Percentiles rank a stretch among this genome's conserved stretches.
These are phyloP conservation scores for Myxozyma geophila DNA, from an alignment of 805 yeast genomes.

Conservation along the genomic window DNA sequence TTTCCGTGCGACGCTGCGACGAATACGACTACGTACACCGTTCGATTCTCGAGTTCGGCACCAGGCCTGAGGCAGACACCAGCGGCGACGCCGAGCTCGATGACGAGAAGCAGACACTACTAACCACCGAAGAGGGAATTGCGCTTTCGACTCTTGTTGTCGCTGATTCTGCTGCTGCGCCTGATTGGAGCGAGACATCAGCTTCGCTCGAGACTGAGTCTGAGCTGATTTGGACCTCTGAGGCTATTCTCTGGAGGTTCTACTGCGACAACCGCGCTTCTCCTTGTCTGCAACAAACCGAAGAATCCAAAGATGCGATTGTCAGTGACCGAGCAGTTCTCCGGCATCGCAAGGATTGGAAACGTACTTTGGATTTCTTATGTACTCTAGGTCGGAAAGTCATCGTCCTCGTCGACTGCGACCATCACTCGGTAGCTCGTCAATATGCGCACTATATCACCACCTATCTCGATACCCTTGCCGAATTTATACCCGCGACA, in stretches of 20 bases:
- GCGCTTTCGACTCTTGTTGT: neutral
- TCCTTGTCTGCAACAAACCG: neutral
- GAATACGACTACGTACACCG: too few species aligned
- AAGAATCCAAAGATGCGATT: neutral
- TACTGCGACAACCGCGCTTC: too few species aligned
- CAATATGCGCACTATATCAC: constrained; percentile 2
- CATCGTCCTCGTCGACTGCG: constrained; percentile 6
- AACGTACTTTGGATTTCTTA: neutral
- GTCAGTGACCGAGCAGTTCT: neutral
- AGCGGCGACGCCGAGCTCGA: too few species aligned
- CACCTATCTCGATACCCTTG: constrained; percentile 1
- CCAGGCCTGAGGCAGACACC: too few species aligned
- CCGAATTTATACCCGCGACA: neutral
- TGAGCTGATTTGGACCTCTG: too few species aligned
- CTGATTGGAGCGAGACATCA: too few species aligned
- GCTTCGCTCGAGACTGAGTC: too few species aligned
- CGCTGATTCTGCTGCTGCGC: neutral
- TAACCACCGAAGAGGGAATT: too few species aligned
- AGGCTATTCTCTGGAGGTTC: too few species aligned
- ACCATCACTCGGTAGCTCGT: neutral
- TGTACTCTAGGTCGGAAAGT: constrained; percentile 1
- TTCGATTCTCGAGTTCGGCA: too few species aligned
- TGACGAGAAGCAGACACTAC: too few species aligned
- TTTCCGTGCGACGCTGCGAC: too few species aligned
- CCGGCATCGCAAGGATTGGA: neutral